phyloP scores from a whole-genome alignment of 768 basidiomycete species.

The Cystobasidium ongulense region DNA sequence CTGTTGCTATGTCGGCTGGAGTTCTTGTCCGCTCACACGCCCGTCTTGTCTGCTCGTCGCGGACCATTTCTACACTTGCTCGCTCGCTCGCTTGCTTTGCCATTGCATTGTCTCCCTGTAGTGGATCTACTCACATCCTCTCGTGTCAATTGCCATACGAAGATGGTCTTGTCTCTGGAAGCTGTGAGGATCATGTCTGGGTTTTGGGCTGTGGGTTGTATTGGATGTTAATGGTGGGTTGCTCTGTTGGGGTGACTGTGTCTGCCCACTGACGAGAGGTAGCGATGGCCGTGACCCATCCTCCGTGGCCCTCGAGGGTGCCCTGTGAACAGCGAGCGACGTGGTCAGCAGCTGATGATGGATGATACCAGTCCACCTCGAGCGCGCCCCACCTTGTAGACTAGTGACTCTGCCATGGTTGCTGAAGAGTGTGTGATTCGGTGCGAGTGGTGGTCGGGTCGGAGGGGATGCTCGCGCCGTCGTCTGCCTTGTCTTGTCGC shows the following conservation, averaged over 20 bases:
- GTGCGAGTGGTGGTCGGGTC: neutral
- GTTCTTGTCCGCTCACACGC: no score
- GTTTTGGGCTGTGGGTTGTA: conserved; percentile 56
- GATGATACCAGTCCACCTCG: neutral
- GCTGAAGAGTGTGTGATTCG: neutral
- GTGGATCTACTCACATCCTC: conserved; percentile 43
- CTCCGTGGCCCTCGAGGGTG: conserved; percentile 41
- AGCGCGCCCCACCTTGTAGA: neutral
- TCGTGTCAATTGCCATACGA: conserved; percentile 97
- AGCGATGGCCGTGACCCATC: conserved; percentile 82
- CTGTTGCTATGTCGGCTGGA: no score
- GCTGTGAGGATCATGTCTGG: conserved; percentile 98
- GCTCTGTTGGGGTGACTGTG: neutral
- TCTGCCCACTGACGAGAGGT: conserved; percentile 57
- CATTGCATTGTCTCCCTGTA: neutral
- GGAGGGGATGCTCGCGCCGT: neutral
- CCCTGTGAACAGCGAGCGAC: conserved; percentile 38
- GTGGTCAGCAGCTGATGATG: neutral
- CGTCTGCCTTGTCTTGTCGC: neutral
- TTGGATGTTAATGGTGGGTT: neutral
- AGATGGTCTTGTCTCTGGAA: conserved; percentile 98
- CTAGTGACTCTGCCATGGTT: conserved; percentile 17
- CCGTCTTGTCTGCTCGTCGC: neutral
- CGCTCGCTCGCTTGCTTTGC: neutral
- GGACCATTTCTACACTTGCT: no score